These are phyloP conservation scores for Trypanosoma mega DNA, from an alignment of 208 protist genomes.

Conservation along the genomic window DNA sequence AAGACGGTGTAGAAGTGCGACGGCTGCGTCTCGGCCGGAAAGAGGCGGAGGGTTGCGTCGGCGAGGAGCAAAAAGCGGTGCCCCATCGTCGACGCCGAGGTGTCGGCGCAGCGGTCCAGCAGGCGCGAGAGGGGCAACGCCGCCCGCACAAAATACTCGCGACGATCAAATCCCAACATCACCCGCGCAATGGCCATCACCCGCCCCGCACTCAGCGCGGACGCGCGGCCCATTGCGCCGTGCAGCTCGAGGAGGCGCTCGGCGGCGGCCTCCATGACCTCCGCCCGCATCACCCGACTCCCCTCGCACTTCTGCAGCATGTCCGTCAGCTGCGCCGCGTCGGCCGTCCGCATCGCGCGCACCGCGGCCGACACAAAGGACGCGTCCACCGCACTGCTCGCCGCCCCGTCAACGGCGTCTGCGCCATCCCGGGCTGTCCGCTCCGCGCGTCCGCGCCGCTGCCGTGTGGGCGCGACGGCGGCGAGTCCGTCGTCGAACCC, in stretches of 20 bases:
- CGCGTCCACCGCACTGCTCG: slow-evolving; percentile 29
- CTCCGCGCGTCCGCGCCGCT: background rate
- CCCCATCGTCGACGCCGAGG: slow-evolving; percentile 3
- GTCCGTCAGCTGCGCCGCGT: slow-evolving; percentile 46
- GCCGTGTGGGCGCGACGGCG: slow-evolving; percentile 24
- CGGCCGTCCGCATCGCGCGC: slow-evolving; percentile 33
- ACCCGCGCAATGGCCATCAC: slow-evolving; percentile 25
- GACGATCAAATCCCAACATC: slow-evolving; percentile 34
- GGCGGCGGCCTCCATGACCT: slow-evolving; percentile 51
- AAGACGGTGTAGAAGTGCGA: slow-evolving; percentile 42
- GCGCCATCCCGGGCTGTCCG: background rate
- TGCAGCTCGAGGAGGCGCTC: slow-evolving; percentile 42
- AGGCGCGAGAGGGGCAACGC: slow-evolving; percentile 17
- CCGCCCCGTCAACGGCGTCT: background rate
- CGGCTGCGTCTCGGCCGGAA: slow-evolving; percentile 37
- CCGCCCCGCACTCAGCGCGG: slow-evolving; percentile 16
- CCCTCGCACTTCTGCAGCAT: slow-evolving; percentile 67
- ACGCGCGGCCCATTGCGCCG: background rate
- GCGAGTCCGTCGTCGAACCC: slow-evolving; percentile 43
- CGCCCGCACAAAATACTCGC: slow-evolving; percentile 26
- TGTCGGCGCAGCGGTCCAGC: slow-evolving; percentile 23
- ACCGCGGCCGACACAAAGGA: slow-evolving; percentile 48
- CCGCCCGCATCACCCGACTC: slow-evolving; percentile 54
- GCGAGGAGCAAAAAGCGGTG: slow-evolving; percentile 41
- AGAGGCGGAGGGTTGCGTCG: slow-evolving; percentile 31